A percentile compares a stretch with the other conserved stretches of the same genome.
These are phyloP conservation scores for Adansonia rubrostipa DNA, from an alignment of 441 rosid genomes.

Conservation along the genomic window DNA sequence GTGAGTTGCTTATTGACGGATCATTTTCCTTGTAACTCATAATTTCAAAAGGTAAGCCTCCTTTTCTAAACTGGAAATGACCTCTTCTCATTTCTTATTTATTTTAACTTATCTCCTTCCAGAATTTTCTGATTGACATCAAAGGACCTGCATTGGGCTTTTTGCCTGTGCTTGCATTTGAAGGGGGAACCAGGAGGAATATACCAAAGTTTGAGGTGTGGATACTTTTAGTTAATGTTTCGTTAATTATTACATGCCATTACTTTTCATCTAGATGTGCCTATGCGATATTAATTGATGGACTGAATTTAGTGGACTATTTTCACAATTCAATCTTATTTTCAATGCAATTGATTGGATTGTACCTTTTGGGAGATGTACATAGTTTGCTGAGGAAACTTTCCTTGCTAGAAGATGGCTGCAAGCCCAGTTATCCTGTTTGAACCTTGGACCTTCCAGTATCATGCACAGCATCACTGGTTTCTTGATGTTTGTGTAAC, in stretches of 20 bases:
- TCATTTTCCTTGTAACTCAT: neutral
- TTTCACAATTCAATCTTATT: neutral
- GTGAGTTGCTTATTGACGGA: neutral
- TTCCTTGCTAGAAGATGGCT: neutral
- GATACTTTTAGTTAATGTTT: slow-evolving; percentile 10
- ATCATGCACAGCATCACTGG: neutral
- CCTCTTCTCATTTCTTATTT: slow-evolving; percentile 6
- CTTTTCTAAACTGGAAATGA: slow-evolving; percentile 17
- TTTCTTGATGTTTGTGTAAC: neutral
- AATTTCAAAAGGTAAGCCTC: neutral
- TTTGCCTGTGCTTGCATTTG: slow-evolving; percentile 85
- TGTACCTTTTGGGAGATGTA: slow-evolving; percentile 8
- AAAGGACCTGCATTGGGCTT: slow-evolving; percentile 76
- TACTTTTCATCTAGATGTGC: slow-evolving; percentile 18
- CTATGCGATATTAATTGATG: neutral
- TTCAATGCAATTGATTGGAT: slow-evolving; percentile 17
- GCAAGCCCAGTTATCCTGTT: neutral
- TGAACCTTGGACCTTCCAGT: neutral
- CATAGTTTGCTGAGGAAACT: slow-evolving; percentile 6
- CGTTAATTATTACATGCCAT: neutral
- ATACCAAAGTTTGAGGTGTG: slow-evolving; percentile 78
- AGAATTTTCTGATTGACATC: slow-evolving; percentile 82
- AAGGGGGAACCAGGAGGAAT: slow-evolving; percentile 91
- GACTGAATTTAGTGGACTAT: neutral
- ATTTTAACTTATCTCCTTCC: slow-evolving; percentile 24